Percentiles rank a stretch among this genome's conserved stretches.
phyloP scores from a whole-genome alignment of 257 asterid genomes.

The Anisodus acutangulus region DNA sequence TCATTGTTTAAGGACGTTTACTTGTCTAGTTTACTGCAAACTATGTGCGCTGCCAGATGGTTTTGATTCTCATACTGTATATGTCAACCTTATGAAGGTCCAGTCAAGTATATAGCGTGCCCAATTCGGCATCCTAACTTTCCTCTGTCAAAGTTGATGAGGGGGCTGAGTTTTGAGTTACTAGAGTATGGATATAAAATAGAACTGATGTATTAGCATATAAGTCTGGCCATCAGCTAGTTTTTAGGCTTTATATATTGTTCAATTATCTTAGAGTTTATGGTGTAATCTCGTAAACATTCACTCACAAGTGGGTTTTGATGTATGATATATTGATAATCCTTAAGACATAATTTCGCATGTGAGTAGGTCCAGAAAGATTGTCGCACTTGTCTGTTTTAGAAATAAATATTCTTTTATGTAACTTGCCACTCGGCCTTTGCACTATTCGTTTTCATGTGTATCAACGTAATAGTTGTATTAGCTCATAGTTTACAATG shows the following conservation, averaged over 20 bases:
- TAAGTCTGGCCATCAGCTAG: neutral
- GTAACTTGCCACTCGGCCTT: neutral
- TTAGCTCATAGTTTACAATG: neutral
- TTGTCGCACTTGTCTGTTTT: neutral
- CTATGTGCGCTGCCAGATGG: neutral
- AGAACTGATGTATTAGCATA: neutral
- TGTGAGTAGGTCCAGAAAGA: neutral
- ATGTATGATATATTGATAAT: constrained; percentile 10
- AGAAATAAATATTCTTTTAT: neutral
- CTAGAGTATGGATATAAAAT: neutral
- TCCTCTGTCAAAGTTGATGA: constrained; percentile 22
- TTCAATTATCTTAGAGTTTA: constrained; percentile 4
- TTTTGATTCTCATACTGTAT: neutral
- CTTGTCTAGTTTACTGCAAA: neutral
- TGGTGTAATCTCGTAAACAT: neutral
- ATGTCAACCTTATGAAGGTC: neutral
- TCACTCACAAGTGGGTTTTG: neutral
- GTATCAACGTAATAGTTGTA: neutral
- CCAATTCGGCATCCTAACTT: neutral
- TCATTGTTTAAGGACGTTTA: neutral
- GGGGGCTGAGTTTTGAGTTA: neutral
- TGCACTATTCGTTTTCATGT: neutral
- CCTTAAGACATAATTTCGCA: neutral
- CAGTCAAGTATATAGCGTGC: neutral
- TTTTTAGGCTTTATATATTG: neutral